Conservation (phyloP, 192 early-diverging fungal species). For the Coemansia sp. region DNA sequence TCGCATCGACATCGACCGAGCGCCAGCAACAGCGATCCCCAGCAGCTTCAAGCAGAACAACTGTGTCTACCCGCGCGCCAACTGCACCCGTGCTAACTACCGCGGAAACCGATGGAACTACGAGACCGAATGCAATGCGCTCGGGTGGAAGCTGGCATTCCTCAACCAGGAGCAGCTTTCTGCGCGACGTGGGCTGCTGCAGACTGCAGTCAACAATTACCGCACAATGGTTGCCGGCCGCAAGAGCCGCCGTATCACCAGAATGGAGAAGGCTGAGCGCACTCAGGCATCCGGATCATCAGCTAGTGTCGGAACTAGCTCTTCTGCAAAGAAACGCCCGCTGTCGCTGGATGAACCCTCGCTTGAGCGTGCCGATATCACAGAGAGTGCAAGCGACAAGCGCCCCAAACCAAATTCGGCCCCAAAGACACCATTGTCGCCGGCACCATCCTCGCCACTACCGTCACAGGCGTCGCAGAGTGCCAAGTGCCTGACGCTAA, state of each 20-base stretch:
- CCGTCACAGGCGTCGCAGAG: conserved; percentile 17
- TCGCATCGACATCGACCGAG: conserved; percentile 71
- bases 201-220: conserved; percentile 82
- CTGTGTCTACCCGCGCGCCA: conserved; percentile 84
- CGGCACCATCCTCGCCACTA: neutral
- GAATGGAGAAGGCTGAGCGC: conserved; percentile 66
- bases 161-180: conserved; percentile 67
- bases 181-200: conserved; percentile 74
- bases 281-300: neutral
- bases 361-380: neutral
- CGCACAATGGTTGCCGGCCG: conserved; percentile 69
- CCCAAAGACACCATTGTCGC: neutral
- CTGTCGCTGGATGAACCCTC: neutral
- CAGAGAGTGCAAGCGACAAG: conserved; percentile 8
- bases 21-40: conserved; percentile 45
- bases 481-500: conserved; percentile 34
- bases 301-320: neutral
- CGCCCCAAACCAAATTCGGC: conserved; percentile 6
- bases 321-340: conserved; percentile 16
- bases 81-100: conserved; percentile 61
- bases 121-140: conserved; percentile 81
- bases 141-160: conserved; percentile 83
- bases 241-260: conserved; percentile 70
- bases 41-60: conserved; percentile 68
- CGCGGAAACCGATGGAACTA: conserved; percentile 83